Evolutionary conservation across 768 basidiomycete genomes (phyloP), one percentile per base, ranked within the genome.

Genomic region (Leucosporidium scottii): DNA sequence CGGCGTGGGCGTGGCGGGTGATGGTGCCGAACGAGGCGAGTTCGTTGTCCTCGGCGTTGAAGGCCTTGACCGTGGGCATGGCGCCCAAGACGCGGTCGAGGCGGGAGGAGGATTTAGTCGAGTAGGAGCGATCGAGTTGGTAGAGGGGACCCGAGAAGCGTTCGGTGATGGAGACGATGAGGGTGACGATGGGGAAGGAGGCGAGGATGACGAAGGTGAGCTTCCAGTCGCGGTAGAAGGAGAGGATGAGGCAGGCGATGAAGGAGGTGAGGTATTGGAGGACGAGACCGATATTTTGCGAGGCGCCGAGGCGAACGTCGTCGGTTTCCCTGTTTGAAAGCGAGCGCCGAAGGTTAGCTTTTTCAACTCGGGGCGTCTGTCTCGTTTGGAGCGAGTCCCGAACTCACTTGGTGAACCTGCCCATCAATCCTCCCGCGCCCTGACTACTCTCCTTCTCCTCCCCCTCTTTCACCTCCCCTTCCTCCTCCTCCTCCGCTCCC

Each of bases 401-500:
- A 34, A 71, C 80, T 69, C 65, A 90, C 91, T 86, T 85, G 44
- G 88, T 84, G 77, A 96, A 97, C 76, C 91, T 90, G 62, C 90
- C 87, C 92, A 94, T 93, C 54, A 96, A 81, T 27, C 92, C 93
- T 67, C 88, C 91, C 59, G 91, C 91, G 68, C 90, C 90, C 87
- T 80, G 49, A 84, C 82, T 44, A 30, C 83, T 83, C 54, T 80
- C 77, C 70, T 77, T 74, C 61, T 76, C 71, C 48, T 78, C 75
- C 10, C 78, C 80, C 28, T 81, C 78, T n/a, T n/a, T n/a, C 49
- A 81, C 82, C 28, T 71, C 76, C 21, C 85, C 85, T 13, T 79
- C 79, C 3, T 44, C 57, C 20, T 59, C 30, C 51, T 66, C 68
- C 7, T 57, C 62, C 23, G 69, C 65, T 4, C 81, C 81, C 83